Conservation (phyloP, 2,329 filamentous ascomycete species). For the Sphaerulina populicola region DNA sequence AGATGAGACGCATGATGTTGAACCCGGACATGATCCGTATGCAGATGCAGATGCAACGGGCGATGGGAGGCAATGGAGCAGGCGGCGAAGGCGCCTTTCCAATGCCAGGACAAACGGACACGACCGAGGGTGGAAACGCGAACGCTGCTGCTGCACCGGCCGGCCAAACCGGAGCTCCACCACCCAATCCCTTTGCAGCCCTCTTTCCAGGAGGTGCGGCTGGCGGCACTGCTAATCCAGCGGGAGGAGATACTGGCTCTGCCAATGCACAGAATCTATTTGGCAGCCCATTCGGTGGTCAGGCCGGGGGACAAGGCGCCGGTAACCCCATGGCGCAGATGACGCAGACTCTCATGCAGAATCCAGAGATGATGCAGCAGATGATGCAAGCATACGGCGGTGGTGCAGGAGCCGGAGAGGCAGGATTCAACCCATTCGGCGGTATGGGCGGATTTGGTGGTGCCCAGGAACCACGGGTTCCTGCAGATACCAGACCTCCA, state of each 20-base stretch:
- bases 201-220: conserved; percentile 42
- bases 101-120: conserved; percentile 85
- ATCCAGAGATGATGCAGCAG: conserved; percentile 50
- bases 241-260: conserved; percentile 28
- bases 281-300: conserved; percentile 59
- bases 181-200: conserved; percentile 53
- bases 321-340: conserved; percentile 43
- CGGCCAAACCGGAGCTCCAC: conserved; percentile 20
- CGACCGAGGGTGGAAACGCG: conserved; percentile 48
- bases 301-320: conserved; percentile 36
- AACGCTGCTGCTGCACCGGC: conserved; percentile 21
- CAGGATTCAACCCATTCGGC: conserved; percentile 41
- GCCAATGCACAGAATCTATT: neutral
- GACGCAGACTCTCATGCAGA: conserved; percentile 45
- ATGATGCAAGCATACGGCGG: conserved; percentile 49
- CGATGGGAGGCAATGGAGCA: conserved; percentile 47
- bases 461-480: conserved; percentile 41
- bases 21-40: conserved; percentile 77
- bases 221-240: conserved; percentile 28
- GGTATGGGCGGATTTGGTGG: conserved; percentile 31
- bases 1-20: conserved; percentile 86
- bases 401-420: conserved; percentile 32
- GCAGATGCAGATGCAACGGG: conserved; percentile 71
- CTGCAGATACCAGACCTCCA: conserved; percentile 75
- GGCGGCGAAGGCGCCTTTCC: conserved; percentile 59